phyloP scores from a whole-genome alignment of 495 filamentous ascomycete genomes.

The Aspergillus homomorphus region DNA sequence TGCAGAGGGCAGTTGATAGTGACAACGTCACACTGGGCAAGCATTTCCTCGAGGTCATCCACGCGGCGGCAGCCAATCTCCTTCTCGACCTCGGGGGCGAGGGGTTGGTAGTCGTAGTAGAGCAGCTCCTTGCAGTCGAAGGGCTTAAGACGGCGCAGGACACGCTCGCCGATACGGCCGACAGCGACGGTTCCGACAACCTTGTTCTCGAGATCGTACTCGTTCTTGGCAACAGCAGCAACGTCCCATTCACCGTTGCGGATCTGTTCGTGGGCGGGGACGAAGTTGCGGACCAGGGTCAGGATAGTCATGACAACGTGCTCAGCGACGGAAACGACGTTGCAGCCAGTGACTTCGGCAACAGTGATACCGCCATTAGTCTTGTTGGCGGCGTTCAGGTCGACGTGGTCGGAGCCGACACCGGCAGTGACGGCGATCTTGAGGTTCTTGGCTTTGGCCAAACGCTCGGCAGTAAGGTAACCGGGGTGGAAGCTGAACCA shows the following conservation, averaged over 20 bases:
- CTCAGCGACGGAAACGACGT: constrained; percentile 87
- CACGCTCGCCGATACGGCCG: constrained; percentile 97
- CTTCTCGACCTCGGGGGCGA: constrained; percentile 80
- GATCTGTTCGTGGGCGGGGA: constrained; percentile 94
- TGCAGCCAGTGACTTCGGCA: constrained; percentile 92
- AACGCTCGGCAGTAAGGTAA: constrained; percentile 93
- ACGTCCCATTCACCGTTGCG: constrained; percentile 89
- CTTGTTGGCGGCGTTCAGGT: constrained; percentile 94
- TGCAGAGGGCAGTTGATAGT: constrained; percentile 99
- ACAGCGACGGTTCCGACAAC: constrained; percentile 97
- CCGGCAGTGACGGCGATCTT: constrained; percentile 95
- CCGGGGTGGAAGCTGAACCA: constrained; percentile 88
- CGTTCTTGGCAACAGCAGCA: constrained; percentile 92
- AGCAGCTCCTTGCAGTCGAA: constrained; percentile 99
- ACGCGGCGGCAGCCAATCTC: constrained; percentile 96
- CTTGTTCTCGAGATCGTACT: constrained; percentile 96
- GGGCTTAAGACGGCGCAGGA: constrained; percentile 87
- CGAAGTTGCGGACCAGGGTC: constrained; percentile 92
- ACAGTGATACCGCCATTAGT: constrained; percentile 98
- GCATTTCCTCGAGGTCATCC: constrained; percentile 85
- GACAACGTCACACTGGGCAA: constrained; percentile 94
- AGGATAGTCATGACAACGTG: constrained; percentile 99
- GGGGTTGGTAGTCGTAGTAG: constrained; percentile 98
- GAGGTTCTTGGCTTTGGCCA: constrained; percentile 97
- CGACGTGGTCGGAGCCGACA: constrained; percentile 97